Evolutionary conservation across 2,329 filamentous ascomycete species (phyloP), one percentile per base, ranked within the genome.

Genomic region (Colletotrichum magnum): DNA sequence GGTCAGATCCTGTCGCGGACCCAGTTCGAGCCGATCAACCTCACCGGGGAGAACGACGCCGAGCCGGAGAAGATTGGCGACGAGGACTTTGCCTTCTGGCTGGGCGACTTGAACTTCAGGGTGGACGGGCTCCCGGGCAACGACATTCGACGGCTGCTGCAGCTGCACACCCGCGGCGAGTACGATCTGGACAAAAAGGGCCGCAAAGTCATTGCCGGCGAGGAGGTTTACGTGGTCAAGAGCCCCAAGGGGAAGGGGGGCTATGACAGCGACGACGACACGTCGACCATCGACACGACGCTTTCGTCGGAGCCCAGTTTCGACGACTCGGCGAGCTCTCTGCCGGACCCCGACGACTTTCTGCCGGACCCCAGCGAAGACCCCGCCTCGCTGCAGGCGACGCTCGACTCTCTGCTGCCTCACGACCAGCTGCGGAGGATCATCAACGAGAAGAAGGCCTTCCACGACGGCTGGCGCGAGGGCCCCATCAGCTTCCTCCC

Each of bases 51-150:
- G 6, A 82, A 88, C 2, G 85, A 90, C 45, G 89, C 91, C n/a
- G 89, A 91, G 24, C 83, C 86, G 0, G 90, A 93, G 59, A 88
- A 85, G 43, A 91, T 99, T 72, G 95, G 94, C 1, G 93, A 97
- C 47, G 95, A 97, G 73, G 96, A 99, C 76, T 94, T 98, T 81
- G 90, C 91, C 0, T 98, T 99, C 76, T 98, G 95, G 94, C 93
- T 97, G 76, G 96, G 96, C 6, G 96, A 99, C 79, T 85, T 99
- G 50, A 99, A 99, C 78, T 99, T 98, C 77, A 90, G 96, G 39
- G 86, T 99, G 0, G 94, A 97, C 58, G 93, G 92, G 52, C 88
- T 98, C 57, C 93, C 95, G 0, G 95, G 94, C 1, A 93, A 96
- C 45, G 96, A 99, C 77, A 96, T 99, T 54, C 89, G 95, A 39